phyloP scores from a whole-genome alignment of 148 eudicot genomes.

The Polygonum aviculare region DNA sequence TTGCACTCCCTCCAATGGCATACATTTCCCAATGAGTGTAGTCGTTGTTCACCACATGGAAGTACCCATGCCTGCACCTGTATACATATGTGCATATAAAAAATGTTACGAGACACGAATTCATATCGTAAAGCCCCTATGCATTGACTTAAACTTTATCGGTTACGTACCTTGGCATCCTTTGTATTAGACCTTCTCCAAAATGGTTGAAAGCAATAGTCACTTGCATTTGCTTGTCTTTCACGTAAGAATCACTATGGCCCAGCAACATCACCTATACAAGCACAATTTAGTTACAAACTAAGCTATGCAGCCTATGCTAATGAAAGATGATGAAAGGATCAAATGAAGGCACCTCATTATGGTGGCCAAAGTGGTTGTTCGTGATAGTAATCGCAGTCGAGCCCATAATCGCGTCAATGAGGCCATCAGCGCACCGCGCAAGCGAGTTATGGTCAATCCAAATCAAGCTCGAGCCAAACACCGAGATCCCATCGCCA shows the following conservation, averaged over 20 bases:
- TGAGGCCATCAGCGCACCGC: constrained; percentile 9
- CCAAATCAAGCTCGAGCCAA: constrained; percentile 6
- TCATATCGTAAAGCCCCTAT: too few species aligned
- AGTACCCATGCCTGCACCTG: constrained; percentile 10
- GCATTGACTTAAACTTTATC: too few species aligned
- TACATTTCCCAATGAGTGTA: constrained; percentile 12
- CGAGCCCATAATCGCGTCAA: constrained; percentile 11
- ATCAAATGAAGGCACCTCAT: background rate
- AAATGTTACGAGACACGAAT: background rate
- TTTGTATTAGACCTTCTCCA: constrained; percentile 7
- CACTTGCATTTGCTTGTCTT: constrained; percentile 12
- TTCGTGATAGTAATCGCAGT: constrained; percentile 14
- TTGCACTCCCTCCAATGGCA: constrained; percentile 13
- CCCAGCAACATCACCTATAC: constrained; percentile 13
- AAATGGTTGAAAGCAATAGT: constrained; percentile 16
- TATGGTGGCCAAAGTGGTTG: constrained; percentile 11
- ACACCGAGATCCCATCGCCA: constrained; percentile 10
- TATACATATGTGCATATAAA: background rate
- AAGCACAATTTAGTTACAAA: background rate
- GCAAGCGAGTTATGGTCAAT: constrained; percentile 9
- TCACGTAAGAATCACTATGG: constrained; percentile 6
- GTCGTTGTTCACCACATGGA: constrained; percentile 14
- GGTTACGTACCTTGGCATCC: constrained; percentile 12
- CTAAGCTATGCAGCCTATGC: background rate
- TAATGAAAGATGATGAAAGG: background rate